Evolutionary conservation across 2,329 filamentous ascomycete species (phyloP).

Genomic region (Pseudonectria buxi): DNA sequence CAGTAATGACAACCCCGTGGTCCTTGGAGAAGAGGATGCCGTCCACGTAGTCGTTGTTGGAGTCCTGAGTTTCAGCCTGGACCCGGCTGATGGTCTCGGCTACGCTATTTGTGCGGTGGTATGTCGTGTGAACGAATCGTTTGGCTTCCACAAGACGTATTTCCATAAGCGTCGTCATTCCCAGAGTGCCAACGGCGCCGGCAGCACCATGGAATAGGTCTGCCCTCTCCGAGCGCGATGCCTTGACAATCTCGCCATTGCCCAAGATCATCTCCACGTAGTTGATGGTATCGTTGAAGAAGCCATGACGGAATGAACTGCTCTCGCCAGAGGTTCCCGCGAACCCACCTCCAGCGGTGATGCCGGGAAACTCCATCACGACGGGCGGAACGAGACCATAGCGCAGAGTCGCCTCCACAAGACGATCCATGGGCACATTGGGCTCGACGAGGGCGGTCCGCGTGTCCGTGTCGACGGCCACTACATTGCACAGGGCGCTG

Average conservation of each 20-base stretch:
- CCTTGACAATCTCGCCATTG: slow-evolving; percentile 55
- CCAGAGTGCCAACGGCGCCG: slow-evolving; percentile 61
- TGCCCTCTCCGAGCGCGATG: slow-evolving; percentile 32
- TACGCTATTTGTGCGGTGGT: slow-evolving; percentile 46
- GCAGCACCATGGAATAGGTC: slow-evolving; percentile 62
- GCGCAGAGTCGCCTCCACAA: slow-evolving; percentile 61
- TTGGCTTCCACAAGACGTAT: slow-evolving; percentile 55
- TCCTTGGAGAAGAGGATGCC: slow-evolving; percentile 59
- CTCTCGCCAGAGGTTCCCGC: slow-evolving; percentile 67
- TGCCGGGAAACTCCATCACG: slow-evolving; percentile 71
- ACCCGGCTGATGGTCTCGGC: slow-evolving; percentile 43
- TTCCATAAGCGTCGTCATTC: slow-evolving; percentile 61
- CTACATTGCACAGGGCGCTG: slow-evolving; percentile 54
- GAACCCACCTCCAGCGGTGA: slow-evolving; percentile 66
- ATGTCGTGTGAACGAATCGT: slow-evolving; percentile 55
- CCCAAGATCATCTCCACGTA: slow-evolving; percentile 64
- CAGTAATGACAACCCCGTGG: slow-evolving; percentile 61
- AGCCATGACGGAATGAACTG: slow-evolving; percentile 62
- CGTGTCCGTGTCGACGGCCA: slow-evolving; percentile 49
- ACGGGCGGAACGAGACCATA: slow-evolving; percentile 63
- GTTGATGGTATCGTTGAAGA: slow-evolving; percentile 60
- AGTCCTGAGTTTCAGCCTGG: slow-evolving; percentile 36
- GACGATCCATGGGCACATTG: slow-evolving; percentile 67
- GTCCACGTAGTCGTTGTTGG: slow-evolving; percentile 62
- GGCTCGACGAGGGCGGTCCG: slow-evolving; percentile 64